Conservation (phyloP, 345 rosid genomes). For the Salix suchowensis region DNA sequence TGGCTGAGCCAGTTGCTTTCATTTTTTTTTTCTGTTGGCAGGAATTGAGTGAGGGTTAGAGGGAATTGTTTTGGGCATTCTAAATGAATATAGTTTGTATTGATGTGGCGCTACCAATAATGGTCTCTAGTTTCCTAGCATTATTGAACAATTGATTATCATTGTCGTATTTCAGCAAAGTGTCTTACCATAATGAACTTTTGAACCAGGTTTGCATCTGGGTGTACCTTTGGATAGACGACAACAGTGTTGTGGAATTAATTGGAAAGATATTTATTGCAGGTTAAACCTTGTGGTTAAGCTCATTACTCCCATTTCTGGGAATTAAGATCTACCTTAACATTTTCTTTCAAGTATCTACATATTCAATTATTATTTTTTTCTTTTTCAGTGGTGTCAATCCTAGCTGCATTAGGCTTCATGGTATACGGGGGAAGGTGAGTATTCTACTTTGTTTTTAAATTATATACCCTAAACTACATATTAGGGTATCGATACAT, state of each 20-base stretch:
- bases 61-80: background rate
- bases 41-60: too few species aligned
- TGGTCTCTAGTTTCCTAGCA: background rate
- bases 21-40: background rate
- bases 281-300: slow-evolving; percentile 39
- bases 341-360: background rate
- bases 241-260: slow-evolving; percentile 63
- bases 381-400: slow-evolving; percentile 66
- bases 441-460: slow-evolving; percentile 14
- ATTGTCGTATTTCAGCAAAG: background rate
- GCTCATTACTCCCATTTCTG: slow-evolving; percentile 1
- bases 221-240: slow-evolving; percentile 75
- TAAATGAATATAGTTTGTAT: background rate
- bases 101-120: background rate
- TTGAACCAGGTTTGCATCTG: slow-evolving; percentile 74
- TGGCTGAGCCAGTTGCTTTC: background rate
- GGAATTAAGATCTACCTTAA: background rate
- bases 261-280: slow-evolving; percentile 82
- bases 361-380: background rate
- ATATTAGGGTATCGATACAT: slow-evolving; percentile 4
- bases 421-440: slow-evolving; percentile 98
- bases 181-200: slow-evolving; percentile 13
- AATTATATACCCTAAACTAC: too few species aligned
- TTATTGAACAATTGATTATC: background rate
- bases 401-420: slow-evolving; percentile 88